phyloP scores from a whole-genome alignment of 2,329 filamentous ascomycete genomes.

The Botrytis paeoniae region DNA sequence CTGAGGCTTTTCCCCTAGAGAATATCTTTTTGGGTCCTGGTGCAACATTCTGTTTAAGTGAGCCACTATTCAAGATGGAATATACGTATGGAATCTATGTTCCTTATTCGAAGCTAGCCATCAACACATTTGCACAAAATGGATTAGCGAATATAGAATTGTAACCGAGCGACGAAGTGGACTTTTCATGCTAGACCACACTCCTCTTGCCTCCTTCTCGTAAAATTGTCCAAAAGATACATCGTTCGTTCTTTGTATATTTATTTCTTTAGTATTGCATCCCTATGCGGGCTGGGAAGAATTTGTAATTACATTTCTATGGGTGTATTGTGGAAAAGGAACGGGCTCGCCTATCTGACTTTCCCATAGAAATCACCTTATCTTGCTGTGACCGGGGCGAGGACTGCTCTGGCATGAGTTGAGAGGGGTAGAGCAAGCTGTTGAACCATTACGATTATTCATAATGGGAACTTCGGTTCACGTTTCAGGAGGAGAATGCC shows the following conservation, averaged over 20 bases:
- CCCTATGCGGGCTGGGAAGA: background rate
- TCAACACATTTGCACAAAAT: background rate
- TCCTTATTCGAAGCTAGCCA: background rate
- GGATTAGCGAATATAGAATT: background rate
- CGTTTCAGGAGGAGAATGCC: background rate
- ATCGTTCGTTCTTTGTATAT: background rate
- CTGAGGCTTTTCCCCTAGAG: background rate
- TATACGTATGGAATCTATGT: background rate
- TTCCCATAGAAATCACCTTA: background rate
- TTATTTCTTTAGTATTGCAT: background rate
- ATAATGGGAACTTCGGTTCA: background rate
- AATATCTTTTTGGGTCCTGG: background rate
- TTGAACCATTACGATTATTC: fast-evolving
- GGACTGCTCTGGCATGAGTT: background rate
- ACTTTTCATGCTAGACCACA: background rate
- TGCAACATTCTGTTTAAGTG: background rate
- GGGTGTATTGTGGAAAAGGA: background rate
- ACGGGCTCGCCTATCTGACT: background rate
- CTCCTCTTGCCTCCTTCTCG: too few relatives aligned
- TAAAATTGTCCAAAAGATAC: background rate
- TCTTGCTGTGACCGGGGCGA: background rate
- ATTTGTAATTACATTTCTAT: background rate
- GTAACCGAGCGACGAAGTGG: background rate
- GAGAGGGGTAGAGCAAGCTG: background rate
- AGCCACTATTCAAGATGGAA: background rate